These are phyloP conservation scores for Raphidocelis subcapitata DNA, from an alignment of 139 green algal species.

Conservation along the genomic window DNA sequence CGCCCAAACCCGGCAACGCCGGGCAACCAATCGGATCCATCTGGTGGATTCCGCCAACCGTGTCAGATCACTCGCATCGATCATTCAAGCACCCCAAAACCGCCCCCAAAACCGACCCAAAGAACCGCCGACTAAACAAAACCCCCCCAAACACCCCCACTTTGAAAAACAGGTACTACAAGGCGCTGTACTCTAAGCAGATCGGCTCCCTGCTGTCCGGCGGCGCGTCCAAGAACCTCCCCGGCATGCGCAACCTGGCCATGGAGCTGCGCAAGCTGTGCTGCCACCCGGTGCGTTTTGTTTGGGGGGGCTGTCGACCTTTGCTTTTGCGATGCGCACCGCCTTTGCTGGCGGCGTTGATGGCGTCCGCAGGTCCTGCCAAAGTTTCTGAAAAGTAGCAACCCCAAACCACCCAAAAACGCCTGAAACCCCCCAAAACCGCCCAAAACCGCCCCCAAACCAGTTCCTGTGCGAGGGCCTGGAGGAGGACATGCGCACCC, in stretches of 20 bases:
- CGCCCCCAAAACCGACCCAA: no score
- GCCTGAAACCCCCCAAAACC: no score
- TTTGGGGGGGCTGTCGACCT: neutral
- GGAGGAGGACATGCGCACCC: constrained; percentile 73
- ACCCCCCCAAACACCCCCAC: no score
- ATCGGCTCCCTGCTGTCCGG: constrained; percentile 62
- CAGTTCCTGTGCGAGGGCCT: constrained; percentile 87
- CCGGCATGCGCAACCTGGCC: constrained; percentile 80
- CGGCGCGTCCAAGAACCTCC: constrained; percentile 59
- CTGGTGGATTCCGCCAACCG: no score
- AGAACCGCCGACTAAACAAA: no score
- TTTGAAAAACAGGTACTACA: constrained; percentile 40
- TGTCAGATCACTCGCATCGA: no score
- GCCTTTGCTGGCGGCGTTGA: neutral
- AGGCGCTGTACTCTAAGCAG: constrained; percentile 57
- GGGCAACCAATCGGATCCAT: no score
- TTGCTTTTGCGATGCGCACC: neutral
- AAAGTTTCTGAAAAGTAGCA: neutral
- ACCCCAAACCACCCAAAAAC: constrained; percentile 4
- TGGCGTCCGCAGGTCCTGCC: neutral
- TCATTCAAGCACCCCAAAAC: no score
- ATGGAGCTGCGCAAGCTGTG: constrained; percentile 98
- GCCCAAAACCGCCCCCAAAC: no score
- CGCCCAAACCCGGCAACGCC: no score
- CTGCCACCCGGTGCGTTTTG: constrained; percentile 84